phyloP scores from a whole-genome alignment of 129 eudicot genomes.

The Artemisia argyi region DNA sequence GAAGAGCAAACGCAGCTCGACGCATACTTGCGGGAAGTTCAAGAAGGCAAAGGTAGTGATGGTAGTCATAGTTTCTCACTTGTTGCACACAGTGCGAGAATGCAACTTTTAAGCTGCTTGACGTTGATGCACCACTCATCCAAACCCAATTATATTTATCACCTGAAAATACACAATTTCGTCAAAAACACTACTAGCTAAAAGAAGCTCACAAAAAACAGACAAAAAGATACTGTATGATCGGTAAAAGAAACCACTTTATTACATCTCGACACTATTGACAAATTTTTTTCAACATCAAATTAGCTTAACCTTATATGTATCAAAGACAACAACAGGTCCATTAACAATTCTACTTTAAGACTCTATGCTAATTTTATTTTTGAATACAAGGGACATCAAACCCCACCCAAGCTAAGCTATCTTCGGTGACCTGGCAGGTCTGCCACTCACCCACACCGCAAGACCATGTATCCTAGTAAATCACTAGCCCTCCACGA shows the following conservation, averaged over 20 bases:
- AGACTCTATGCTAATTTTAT: no score
- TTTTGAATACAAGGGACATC: no score
- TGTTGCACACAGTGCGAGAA: conserved; percentile 94
- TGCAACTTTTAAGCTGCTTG: conserved; percentile 65
- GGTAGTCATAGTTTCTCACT: conserved; percentile 94
- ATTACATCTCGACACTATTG: neutral
- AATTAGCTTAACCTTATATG: neutral
- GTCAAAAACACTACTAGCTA: neutral
- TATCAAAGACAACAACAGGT: no score
- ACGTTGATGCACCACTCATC: conserved; percentile 65
- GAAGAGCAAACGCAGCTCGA: conserved; percentile 86
- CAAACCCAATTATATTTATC: conserved; percentile 11
- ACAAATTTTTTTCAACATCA: neutral
- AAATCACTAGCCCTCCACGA: no score
- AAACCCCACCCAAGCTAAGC: no score
- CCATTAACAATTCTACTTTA: no score
- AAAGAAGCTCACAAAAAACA: neutral
- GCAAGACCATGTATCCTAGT: no score
- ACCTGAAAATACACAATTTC: conserved; percentile 31
- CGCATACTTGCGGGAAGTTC: conserved; percentile 91
- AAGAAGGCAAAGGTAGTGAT: conserved; percentile 89
- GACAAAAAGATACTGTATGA: neutral
- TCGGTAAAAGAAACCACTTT: neutral
- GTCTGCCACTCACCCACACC: no score
- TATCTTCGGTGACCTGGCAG: no score